phyloP scores from a whole-genome alignment of 2,329 filamentous ascomycete species.

The Verticillium nonalfalfae region DNA sequence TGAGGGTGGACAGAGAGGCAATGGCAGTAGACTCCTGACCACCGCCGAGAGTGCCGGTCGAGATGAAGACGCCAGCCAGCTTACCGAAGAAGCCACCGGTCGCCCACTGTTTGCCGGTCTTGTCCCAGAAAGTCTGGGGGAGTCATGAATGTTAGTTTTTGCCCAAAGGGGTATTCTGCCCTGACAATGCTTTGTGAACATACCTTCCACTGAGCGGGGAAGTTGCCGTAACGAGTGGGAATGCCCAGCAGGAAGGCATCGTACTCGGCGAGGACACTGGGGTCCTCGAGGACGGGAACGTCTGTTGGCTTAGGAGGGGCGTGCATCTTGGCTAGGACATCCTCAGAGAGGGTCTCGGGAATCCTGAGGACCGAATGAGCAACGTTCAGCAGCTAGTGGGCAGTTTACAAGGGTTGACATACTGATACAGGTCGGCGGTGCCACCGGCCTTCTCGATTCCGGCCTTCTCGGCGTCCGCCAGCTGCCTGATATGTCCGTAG shows the following conservation, averaged over 20 bases:
- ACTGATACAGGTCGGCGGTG: constrained; percentile 76
- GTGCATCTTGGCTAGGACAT: constrained; percentile 86
- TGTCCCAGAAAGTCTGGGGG: constrained; percentile 68
- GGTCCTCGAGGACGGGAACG: constrained; percentile 56
- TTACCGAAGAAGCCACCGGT: constrained; percentile 76
- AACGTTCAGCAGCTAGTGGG: background rate
- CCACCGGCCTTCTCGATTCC: constrained; percentile 88
- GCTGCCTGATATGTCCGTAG: constrained; percentile 81
- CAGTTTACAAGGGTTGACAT: constrained; percentile 19
- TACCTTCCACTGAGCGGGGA: constrained; percentile 88
- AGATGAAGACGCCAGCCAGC: constrained; percentile 85
- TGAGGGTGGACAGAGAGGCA: constrained; percentile 73
- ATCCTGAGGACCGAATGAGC: constrained; percentile 42
- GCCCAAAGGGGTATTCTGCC: background rate
- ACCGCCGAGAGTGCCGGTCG: constrained; percentile 76
- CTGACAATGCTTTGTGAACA: constrained; percentile 11
- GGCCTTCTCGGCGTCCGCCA: constrained; percentile 85
- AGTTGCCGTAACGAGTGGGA: constrained; percentile 94
- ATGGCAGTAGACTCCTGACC: constrained; percentile 89
- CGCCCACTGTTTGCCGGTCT: constrained; percentile 79
- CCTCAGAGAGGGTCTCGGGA: constrained; percentile 76
- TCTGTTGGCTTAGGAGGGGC: constrained; percentile 68
- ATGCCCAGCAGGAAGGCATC: constrained; percentile 87
- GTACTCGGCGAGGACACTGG: constrained; percentile 60
- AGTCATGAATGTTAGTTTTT: background rate